These are phyloP conservation scores for Hemisphaericaspora xylofermentans DNA, from an alignment of 1,139 yeast genomes.

Conservation along the genomic window DNA sequence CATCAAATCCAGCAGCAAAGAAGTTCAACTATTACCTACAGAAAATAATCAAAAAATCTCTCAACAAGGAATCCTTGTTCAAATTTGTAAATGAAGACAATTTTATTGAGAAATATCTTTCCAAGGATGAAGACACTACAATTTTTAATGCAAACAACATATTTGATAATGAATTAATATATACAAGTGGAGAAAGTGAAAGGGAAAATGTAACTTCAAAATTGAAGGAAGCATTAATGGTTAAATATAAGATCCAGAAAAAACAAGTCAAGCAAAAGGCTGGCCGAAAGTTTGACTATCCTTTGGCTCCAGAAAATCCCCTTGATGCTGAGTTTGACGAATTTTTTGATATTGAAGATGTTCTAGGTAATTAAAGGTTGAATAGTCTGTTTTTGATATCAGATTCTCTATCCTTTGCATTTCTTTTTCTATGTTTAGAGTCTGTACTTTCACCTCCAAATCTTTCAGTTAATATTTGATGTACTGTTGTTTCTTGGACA, in stretches of 20 bases:
- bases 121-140: slow-evolving; percentile 22
- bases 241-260: slow-evolving; percentile 12
- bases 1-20: slow-evolving; percentile 32
- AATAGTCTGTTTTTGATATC: slow-evolving; percentile 43
- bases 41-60: slow-evolving; percentile 27
- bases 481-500: slow-evolving; percentile 28
- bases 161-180: slow-evolving; percentile 19
- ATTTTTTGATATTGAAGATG: slow-evolving; percentile 35
- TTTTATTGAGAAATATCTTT: slow-evolving; percentile 29
- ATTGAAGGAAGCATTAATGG: slow-evolving; percentile 7
- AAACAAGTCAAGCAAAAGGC: slow-evolving; percentile 16
- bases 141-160: slow-evolving; percentile 34
- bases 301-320: slow-evolving; percentile 12
- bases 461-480: slow-evolving; percentile 30
- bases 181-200: slow-evolving; percentile 4
- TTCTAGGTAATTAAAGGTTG: slow-evolving; percentile 26
- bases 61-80: slow-evolving; percentile 20
- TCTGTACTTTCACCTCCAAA: slow-evolving; percentile 44
- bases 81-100: slow-evolving; percentile 24
- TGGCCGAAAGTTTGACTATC: slow-evolving; percentile 10
- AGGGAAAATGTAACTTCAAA: slow-evolving; percentile 2
- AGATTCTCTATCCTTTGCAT: slow-evolving; percentile 47
- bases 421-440: slow-evolving; percentile 38
- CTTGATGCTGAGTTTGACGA: slow-evolving; percentile 31
- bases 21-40: slow-evolving; percentile 28